Evolutionary conservation across 73 alveolate species (phyloP).

Genomic region (Halteria grandinella): DNA sequence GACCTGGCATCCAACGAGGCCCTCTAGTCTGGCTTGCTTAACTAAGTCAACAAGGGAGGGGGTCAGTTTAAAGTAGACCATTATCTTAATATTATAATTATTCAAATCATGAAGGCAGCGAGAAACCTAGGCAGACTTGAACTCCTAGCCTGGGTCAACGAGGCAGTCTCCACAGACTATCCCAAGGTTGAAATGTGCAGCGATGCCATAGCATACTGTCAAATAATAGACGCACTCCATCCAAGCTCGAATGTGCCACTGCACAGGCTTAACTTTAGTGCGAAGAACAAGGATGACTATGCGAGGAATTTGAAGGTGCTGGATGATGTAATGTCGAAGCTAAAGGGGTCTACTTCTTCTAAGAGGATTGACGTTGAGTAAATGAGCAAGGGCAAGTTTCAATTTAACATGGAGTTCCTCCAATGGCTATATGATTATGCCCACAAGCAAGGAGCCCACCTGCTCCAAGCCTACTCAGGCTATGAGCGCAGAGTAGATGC

Average conservation of each 20-base stretch:
- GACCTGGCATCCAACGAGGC: conserved; percentile 28
- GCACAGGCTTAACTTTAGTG: conserved; percentile 50
- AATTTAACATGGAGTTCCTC: conserved; percentile 68
- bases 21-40: conserved; percentile 20
- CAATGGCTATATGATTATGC: conserved; percentile 71
- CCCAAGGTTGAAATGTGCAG: conserved; percentile 73
- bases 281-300: conserved; percentile 66
- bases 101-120: neutral
- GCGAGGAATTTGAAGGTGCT: conserved; percentile 60
- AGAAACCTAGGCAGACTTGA: conserved; percentile 78
- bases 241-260: conserved; percentile 61
- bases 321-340: conserved; percentile 52
- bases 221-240: conserved; percentile 67
- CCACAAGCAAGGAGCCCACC: conserved; percentile 26
- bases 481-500: conserved; percentile 73
- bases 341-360: neutral
- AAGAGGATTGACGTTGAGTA: conserved; percentile 27
- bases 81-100: neutral
- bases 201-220: conserved; percentile 74
- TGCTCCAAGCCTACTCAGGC: conserved; percentile 59
- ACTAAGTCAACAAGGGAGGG: neutral
- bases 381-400: conserved; percentile 72
- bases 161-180: conserved; percentile 70
- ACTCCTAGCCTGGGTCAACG: conserved; percentile 78
- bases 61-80: conserved; percentile 41